Percentiles rank a stretch among this genome's conserved stretches.
These are phyloP conservation scores for Domatiomyces catenatus DNA, from an alignment of 2,329 filamentous ascomycete genomes.

Conservation along the genomic window DNA sequence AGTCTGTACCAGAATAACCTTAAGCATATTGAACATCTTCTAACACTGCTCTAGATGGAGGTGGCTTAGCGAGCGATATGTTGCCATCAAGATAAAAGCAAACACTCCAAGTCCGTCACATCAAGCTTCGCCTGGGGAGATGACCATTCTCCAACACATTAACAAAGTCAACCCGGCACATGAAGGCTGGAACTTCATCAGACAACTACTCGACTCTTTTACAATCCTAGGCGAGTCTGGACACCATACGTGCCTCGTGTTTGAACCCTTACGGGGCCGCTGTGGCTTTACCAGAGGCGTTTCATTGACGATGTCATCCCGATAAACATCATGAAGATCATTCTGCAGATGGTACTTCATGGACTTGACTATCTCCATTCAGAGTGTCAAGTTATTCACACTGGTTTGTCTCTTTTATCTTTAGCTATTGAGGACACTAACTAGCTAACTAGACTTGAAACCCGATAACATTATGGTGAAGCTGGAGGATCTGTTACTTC, in stretches of 20 bases:
- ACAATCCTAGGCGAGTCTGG: conserved; percentile 19
- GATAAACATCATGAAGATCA: conserved; percentile 17
- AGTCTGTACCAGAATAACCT: background rate
- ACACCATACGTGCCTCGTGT: conserved; percentile 24
- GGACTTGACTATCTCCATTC: conserved; percentile 26
- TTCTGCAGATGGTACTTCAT: conserved; percentile 23
- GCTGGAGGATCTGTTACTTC: no score
- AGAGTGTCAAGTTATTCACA: conserved; percentile 25
- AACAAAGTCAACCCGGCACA: conserved; percentile 18
- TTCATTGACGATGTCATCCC: conserved; percentile 16
- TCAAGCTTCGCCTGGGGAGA: background rate
- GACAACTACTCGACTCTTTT: conserved; percentile 31
- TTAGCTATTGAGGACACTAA: background rate
- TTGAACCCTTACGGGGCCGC: conserved; percentile 17
- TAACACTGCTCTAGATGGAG: background rate
- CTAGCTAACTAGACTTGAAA: no score
- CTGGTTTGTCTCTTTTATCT: conserved; percentile 2
- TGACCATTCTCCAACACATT: conserved; percentile 21
- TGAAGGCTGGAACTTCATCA: conserved; percentile 13
- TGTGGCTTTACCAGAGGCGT: conserved; percentile 13
- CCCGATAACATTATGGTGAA: no score
- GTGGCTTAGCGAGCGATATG: background rate
- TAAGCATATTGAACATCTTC: background rate
- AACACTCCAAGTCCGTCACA: background rate
- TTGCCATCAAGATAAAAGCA: background rate